Base-by-base conservation (phyloP, 192 early-diverging fungal genomes). In the Backusella westeae region DNA sequence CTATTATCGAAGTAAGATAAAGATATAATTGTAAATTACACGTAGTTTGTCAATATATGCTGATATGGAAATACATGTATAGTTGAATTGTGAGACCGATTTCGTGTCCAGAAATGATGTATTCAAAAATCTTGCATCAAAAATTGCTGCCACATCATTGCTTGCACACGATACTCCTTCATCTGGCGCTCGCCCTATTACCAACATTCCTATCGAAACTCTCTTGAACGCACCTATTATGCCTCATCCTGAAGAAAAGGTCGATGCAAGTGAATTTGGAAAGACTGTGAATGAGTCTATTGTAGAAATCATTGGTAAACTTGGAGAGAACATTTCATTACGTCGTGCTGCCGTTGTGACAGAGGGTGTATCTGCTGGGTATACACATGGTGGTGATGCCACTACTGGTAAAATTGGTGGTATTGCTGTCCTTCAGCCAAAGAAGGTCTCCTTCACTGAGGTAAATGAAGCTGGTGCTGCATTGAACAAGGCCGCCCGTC, bases 41-140 rank as follows among this genome's bases (percentile, higher is more conserved):
- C 63, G 15, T 35, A 26, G 39, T 44, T 26, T 15, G 42, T 17
- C 42, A 14, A 14, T 49, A 8, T 72, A 44, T 36, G 3, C 38
- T 56, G 23, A 71, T 29, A 12, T 41, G 26, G 4, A 29, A 29
- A 12, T 29, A 10, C n/a, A 39, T 32, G 21, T 49, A 63, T 87
- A 95, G 89, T 74, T 96, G 26, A 96, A 95, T 82, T 96, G 94
- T 74, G 97, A 99, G 82, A 97, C 97, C 0, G 97, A 99, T 80
- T 99, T 99, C 89, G 97, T 99, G 6, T 94, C 95, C 7, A 89
- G 94, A 72, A 94, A 93, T 77, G 81, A 80, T 34, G 80, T 91
- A 65, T 98, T 98, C 87, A 88, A 91, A 38, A 83, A 90, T 36
- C 86, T 96, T 46, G 94, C 91, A 19, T 80, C 81, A 19, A 87